Percentiles rank a stretch among this genome's conserved stretches.
Evolutionary conservation across 306 rosid genomes (phyloP).

Genomic region (Trichosanthes truncata): DNA sequence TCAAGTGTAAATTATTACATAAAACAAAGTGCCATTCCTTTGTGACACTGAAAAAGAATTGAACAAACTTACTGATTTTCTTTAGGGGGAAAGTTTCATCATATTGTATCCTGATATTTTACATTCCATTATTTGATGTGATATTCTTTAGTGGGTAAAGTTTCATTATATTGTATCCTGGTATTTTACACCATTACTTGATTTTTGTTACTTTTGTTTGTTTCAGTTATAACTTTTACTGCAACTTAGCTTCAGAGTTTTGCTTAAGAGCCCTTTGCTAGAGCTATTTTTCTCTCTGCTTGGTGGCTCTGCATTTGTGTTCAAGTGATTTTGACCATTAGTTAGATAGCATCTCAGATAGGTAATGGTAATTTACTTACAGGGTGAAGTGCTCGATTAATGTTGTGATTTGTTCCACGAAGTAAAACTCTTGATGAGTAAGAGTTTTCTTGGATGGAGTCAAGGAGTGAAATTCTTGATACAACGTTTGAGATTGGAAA

Average conservation of each 20-base stretch:
- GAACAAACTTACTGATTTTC: not conserved
- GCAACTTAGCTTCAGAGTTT: not conserved
- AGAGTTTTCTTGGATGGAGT: too few relatives aligned
- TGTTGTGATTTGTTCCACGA: too few relatives aligned
- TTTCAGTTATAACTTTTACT: not conserved
- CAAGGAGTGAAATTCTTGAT: too few relatives aligned
- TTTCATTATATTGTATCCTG: too few relatives aligned
- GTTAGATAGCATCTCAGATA: too few relatives aligned
- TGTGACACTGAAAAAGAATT: not conserved
- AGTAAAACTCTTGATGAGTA: too few relatives aligned
- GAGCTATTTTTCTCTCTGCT: not conserved
- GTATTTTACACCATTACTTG: not conserved
- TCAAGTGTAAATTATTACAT: slow-evolving; percentile 9
- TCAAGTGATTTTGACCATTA: too few relatives aligned
- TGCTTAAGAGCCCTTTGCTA: not conserved
- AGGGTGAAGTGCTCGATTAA: not conserved
- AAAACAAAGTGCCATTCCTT: not conserved
- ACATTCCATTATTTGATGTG: not conserved
- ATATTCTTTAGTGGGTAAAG: too few relatives aligned
- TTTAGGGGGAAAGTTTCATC: not conserved
- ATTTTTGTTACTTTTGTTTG: not conserved
- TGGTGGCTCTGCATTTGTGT: too few relatives aligned
- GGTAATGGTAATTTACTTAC: not conserved
- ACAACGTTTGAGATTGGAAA: too few relatives aligned
- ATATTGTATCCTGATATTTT: not conserved